These are phyloP conservation scores for Colletotrichum shisoi DNA, from an alignment of 2,329 filamentous ascomycete species.

Conservation along the genomic window DNA sequence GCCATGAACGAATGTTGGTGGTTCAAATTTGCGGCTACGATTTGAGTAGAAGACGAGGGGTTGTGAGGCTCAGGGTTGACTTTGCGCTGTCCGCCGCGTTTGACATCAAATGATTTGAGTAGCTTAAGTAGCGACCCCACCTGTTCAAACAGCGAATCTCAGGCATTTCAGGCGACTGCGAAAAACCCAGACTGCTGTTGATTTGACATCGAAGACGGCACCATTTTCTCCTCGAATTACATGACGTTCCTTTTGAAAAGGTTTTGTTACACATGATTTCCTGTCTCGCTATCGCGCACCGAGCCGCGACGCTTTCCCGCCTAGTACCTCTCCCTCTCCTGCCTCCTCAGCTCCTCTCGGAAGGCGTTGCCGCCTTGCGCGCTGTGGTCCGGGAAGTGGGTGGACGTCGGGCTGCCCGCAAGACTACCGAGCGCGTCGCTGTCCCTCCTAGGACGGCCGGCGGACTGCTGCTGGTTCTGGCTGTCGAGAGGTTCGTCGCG, in stretches of 20 bases:
- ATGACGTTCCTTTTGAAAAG: background rate
- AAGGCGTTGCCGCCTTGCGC: conserved; percentile 54
- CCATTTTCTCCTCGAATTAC: conserved; percentile 6
- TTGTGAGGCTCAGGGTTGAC: no score
- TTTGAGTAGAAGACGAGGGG: no score
- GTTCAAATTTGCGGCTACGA: no score
- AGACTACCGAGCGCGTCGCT: conserved; percentile 61
- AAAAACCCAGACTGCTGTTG: no score
- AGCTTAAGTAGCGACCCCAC: no score
- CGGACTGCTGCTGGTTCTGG: background rate
- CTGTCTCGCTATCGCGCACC: background rate
- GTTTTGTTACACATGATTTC: no score
- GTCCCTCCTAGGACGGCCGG: conserved; percentile 49
- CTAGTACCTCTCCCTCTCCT: conserved; percentile 53
- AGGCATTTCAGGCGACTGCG: no score
- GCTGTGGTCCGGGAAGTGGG: conserved; percentile 52
- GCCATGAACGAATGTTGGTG: no score
- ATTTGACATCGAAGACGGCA: no score
- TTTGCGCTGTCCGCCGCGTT: no score
- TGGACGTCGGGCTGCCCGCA: conserved; percentile 56
- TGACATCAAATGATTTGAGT: no score
- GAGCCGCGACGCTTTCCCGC: background rate
- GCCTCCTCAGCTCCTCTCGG: conserved; percentile 59
- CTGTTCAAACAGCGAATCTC: no score
- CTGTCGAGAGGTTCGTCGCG: conserved; percentile 47